phyloP scores from a whole-genome alignment of 805 yeast species.

The Zygosaccharomyces rouxii region DNA sequence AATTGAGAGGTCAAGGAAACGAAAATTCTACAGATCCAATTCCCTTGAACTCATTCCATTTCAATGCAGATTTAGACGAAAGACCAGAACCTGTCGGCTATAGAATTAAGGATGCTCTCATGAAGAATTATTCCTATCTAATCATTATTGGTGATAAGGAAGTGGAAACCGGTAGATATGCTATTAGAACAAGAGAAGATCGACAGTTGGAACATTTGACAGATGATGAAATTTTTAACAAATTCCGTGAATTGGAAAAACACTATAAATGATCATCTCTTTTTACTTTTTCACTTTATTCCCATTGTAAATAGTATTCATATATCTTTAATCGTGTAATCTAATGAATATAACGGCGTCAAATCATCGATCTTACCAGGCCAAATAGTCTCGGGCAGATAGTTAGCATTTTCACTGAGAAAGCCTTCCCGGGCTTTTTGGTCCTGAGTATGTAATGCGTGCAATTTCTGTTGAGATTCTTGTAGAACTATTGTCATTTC shows the following conservation, averaged over 20 bases:
- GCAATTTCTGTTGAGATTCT: constrained; percentile 40
- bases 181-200: constrained; percentile 57
- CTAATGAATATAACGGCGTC: constrained; percentile 27
- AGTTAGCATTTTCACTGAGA: constrained; percentile 46
- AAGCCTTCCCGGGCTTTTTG: constrained; percentile 41
- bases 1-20: constrained; percentile 44
- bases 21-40: constrained; percentile 40
- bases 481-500: constrained; percentile 40
- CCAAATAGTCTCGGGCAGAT: constrained; percentile 54
- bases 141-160: constrained; percentile 89
- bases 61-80: constrained; percentile 69
- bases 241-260: constrained; percentile 54
- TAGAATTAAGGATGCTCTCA: constrained; percentile 73
- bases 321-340: constrained; percentile 21
- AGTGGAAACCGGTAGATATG: constrained; percentile 50
- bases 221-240: constrained; percentile 46
- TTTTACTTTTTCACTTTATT: too few relatives aligned
- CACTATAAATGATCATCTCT: constrained; percentile 35
- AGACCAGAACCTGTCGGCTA: constrained; percentile 75
- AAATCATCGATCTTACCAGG: constrained; percentile 38
- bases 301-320: constrained; percentile 11
- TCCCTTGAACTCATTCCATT: constrained; percentile 54
- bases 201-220: constrained; percentile 44
- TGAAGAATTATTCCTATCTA: constrained; percentile 71
- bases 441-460: constrained; percentile 43